These are phyloP conservation scores for Populus hybrid DNA, from an alignment of 441 rosid species.

Conservation along the genomic window DNA sequence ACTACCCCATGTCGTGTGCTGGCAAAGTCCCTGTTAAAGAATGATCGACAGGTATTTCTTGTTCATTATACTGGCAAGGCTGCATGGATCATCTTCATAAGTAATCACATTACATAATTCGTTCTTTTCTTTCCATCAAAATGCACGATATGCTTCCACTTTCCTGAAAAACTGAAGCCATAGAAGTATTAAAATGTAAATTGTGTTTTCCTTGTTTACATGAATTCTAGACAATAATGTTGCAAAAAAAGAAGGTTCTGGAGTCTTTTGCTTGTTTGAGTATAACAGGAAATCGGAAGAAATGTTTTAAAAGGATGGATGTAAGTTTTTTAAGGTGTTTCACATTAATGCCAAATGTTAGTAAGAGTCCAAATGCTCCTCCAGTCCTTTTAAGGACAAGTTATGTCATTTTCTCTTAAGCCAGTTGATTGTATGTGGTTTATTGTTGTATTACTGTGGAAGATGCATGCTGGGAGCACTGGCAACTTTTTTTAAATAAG, in stretches of 20 bases:
- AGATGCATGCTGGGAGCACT: background rate
- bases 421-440: background rate
- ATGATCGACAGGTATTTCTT: constrained; percentile 78
- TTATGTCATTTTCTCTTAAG: background rate
- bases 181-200: background rate
- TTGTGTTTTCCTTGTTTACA: background rate
- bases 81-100: background rate
- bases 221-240: background rate
- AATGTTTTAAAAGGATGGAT: background rate
- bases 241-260: background rate
- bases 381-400: background rate
- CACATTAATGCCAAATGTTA: background rate
- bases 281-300: background rate
- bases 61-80: background rate
- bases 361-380: background rate
- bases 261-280: background rate
- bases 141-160: background rate
- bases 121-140: background rate
- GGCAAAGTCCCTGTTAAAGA: constrained; percentile 87
- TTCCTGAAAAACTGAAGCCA: background rate
- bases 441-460: background rate
- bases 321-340: too few relatives aligned
- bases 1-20: constrained; percentile 75
- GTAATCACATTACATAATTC: background rate
- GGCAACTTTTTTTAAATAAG: background rate